phyloP scores from a whole-genome alignment of 257 asterid genomes.

The Solanum sejunctum region DNA sequence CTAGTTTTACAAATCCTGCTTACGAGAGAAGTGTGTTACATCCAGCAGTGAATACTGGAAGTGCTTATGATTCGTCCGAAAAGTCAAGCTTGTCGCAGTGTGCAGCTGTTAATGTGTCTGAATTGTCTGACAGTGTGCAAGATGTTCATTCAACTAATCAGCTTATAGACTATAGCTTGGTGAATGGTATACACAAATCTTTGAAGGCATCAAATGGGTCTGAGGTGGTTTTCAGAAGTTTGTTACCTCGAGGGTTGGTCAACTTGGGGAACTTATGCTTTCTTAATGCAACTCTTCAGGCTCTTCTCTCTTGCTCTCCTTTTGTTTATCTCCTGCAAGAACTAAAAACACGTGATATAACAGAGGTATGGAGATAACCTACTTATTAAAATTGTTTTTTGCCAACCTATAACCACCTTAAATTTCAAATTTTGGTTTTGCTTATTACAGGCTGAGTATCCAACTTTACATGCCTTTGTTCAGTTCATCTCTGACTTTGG shows the following conservation, averaged over 20 bases:
- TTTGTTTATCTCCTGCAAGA: constrained; percentile 54
- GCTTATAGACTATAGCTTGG: constrained; percentile 14
- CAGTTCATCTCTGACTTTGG: constrained; percentile 66
- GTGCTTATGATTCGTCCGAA: constrained; percentile 1
- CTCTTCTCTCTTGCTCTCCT: constrained; percentile 64
- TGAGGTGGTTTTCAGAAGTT: constrained; percentile 16
- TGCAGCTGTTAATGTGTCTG: constrained; percentile 7
- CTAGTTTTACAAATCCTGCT: constrained; percentile 1
- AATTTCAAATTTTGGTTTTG: constrained; percentile 5
- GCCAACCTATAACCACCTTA: background rate
- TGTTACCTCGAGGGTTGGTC: constrained; percentile 70
- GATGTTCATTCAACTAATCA: constrained; percentile 13
- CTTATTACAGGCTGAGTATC: constrained; percentile 48
- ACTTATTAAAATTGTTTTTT: background rate
- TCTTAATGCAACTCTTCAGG: constrained; percentile 74
- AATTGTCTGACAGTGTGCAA: constrained; percentile 11
- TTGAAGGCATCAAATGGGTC: constrained; percentile 22
- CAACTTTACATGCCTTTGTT: constrained; percentile 68
- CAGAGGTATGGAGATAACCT: constrained; percentile 32
- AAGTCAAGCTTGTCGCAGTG: constrained; percentile 11
- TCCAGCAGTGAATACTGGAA: background rate
- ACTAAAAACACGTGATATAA: constrained; percentile 39
- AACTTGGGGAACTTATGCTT: constrained; percentile 79
- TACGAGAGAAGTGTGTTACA: constrained; percentile 6
- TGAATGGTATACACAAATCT: constrained; percentile 8